phyloP scores from a whole-genome alignment of 768 basidiomycete species.

The Chalciporus piperatus region DNA sequence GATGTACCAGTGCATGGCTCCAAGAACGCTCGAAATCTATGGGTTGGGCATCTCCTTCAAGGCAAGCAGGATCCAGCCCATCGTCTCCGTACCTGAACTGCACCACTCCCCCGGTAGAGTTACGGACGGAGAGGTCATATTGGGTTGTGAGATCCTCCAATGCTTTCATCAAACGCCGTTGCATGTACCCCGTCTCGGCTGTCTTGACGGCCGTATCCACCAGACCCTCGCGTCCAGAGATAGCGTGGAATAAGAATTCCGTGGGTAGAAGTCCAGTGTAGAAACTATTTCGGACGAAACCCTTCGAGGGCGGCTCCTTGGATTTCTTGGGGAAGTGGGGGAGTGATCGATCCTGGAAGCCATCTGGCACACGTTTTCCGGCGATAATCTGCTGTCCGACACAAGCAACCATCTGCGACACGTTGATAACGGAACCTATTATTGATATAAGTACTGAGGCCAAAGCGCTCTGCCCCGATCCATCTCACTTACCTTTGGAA shows the following conservation, averaged over 20 bases:
- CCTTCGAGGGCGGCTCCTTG: conserved; percentile 93
- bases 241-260: conserved; percentile 98
- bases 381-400: conserved; percentile 99
- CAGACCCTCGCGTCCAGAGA: conserved; percentile 96
- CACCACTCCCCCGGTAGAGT: conserved; percentile 91
- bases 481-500: conserved; percentile 73
- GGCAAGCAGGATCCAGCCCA: conserved; percentile 91
- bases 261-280: conserved; percentile 88
- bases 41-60: conserved; percentile 94
- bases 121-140: conserved; percentile 94
- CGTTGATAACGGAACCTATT: conserved; percentile 96
- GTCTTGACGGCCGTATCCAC: conserved; percentile 99
- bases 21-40: conserved; percentile 87
- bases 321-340: conserved; percentile 99
- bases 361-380: conserved; percentile 96
- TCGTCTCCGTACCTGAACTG: conserved; percentile 98
- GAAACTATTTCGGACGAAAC: conserved; percentile 97
- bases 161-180: conserved; percentile 97
- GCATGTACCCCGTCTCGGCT: conserved; percentile 99
- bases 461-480: neutral
- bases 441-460: neutral
- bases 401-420: conserved; percentile 99
- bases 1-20: conserved; percentile 73
- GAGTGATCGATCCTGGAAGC: conserved; percentile 98
- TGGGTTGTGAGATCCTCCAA: conserved; percentile 95